These are phyloP conservation scores for Cladosporium austrohemisphaericum DNA, from an alignment of 2,329 filamentous ascomycete genomes.

Conservation along the genomic window DNA sequence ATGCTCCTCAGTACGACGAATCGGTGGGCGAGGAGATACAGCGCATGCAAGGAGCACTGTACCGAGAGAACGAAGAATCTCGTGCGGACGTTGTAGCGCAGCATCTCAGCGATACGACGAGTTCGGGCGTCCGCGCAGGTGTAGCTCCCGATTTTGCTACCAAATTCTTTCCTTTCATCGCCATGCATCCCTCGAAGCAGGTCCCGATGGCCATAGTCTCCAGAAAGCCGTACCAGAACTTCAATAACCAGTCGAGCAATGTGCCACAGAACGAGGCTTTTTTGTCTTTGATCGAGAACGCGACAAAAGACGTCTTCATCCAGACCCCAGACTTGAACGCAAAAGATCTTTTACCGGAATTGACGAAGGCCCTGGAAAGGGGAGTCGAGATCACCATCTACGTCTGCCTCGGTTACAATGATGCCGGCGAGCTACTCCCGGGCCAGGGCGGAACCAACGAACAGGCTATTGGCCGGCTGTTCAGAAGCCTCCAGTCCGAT, in stretches of 20 bases:
- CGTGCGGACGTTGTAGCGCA: constrained; percentile 58
- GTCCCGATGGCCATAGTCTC: constrained; percentile 67
- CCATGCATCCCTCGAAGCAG: constrained; percentile 35
- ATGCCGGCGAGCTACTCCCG: constrained; percentile 70
- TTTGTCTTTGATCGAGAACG: constrained; percentile 65
- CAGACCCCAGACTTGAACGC: constrained; percentile 76
- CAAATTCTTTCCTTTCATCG: constrained; percentile 54
- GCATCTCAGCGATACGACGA: constrained; percentile 52
- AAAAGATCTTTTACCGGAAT: constrained; percentile 59
- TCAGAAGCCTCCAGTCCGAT: constrained; percentile 47
- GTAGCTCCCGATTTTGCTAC: constrained; percentile 15
- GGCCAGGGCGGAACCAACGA: constrained; percentile 74
- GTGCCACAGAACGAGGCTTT: constrained; percentile 75
- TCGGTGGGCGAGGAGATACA: constrained; percentile 59
- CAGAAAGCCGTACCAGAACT: constrained; percentile 62
- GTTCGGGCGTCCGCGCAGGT: constrained; percentile 43
- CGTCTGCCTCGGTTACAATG: constrained; percentile 75
- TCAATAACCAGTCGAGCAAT: constrained; percentile 57
- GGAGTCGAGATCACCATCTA: constrained; percentile 68
- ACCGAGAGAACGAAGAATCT: constrained; percentile 49
- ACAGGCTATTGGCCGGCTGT: constrained; percentile 60
- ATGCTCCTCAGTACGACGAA: constrained; percentile 61
- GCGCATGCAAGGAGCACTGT: constrained; percentile 58
- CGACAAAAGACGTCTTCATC: constrained; percentile 64
- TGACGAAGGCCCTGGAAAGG: constrained; percentile 61